Base-by-base conservation (phyloP, 371 early-diverging fungal species). In the Mucor lusitanicus region DNA sequence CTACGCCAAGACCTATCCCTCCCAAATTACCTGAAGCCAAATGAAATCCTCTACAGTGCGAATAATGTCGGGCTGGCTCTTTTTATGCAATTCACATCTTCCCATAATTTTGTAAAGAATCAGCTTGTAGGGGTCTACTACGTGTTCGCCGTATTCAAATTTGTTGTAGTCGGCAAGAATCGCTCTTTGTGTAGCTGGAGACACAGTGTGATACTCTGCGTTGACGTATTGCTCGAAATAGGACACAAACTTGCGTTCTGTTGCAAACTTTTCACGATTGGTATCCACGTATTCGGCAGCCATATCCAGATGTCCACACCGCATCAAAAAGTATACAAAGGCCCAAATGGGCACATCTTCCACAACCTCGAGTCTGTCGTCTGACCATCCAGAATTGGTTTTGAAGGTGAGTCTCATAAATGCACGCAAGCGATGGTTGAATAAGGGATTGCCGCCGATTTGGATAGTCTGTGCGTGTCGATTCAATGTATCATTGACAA, bases 51-150 rank as follows among this genome's bases (percentile, higher is more conserved):
- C 94, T 8, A 86, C 86, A 3, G 88, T 84, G 40, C 79, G 81
- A 17, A 88, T 79, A 0, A 91, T 89, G 53, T 83, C 85, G 48
- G 86, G 83, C 0, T 90, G 71, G 3, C 80, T 80, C 69, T 89
- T 90, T 63, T 77, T 84, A 59, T 74, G 79, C 73, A 94, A 73
- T 62, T 93, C 95, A 65, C 94, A 94, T 27, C 95, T 80, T 4
- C 97, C 96, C 48, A 96, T 70, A 13, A 94, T 87, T 76, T 92
- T 94, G 81, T 91, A 92, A 15, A 96, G 64, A 11, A 94, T 89
- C 11, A 88, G 75, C 75, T 95, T 95, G 85, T 90, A 96, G 27
- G 92, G 92, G 65, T 96, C 96, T 6, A 80, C 82, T 1, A 73
- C 65, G 19, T 73, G 77, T 17, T 77, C 73, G 17, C 73, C 79